A percentile compares a stretch with the other conserved stretches of the same genome.
phyloP scores from a whole-genome alignment of 2,329 filamentous ascomycete species.

The Aspergillus candidus region DNA sequence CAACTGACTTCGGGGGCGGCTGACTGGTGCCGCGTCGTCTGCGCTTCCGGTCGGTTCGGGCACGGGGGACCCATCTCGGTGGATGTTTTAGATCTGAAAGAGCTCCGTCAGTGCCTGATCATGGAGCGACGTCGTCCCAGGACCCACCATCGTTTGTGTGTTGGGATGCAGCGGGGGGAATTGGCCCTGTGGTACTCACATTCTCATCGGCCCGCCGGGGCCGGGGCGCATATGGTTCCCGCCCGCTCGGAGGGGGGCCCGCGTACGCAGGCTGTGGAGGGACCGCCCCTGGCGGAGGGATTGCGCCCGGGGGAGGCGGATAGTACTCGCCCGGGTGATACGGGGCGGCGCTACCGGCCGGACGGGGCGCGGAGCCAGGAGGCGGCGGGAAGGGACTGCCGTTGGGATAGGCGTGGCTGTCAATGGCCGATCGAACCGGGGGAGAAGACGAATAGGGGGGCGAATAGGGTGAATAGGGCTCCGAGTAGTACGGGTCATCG shows the following conservation, averaged over 20 bases:
- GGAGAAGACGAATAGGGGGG: slow-evolving; percentile 35
- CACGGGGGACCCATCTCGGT: slow-evolving; percentile 5
- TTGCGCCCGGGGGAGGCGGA: slow-evolving; percentile 37
- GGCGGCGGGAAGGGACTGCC: slow-evolving; percentile 40
- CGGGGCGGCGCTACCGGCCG: slow-evolving; percentile 19
- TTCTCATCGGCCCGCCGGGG: slow-evolving; percentile 43
- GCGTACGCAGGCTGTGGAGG: slow-evolving; percentile 34
- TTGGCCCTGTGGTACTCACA: slow-evolving; percentile 42
- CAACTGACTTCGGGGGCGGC: slow-evolving; percentile 27
- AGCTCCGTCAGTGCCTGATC: slow-evolving; percentile 4
- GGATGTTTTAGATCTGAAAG: slow-evolving; percentile 18
- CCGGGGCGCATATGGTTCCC: slow-evolving; percentile 35
- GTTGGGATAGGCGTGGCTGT: slow-evolving; percentile 37
- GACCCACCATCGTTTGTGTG: slow-evolving; percentile 41
- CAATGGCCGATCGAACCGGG: slow-evolving; percentile 25
- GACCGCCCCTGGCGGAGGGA: slow-evolving; percentile 32
- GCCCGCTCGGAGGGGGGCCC: slow-evolving; percentile 30
- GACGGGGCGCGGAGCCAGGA: slow-evolving; percentile 27
- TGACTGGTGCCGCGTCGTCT: slow-evolving; percentile 19
- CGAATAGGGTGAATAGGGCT: slow-evolving; percentile 33
- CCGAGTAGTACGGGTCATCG: slow-evolving; percentile 37
- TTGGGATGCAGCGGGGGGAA: slow-evolving; percentile 31
- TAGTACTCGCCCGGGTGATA: slow-evolving; percentile 40
- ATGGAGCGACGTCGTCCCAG: slow-evolving; percentile 9
- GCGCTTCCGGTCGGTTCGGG: slow-evolving; percentile 1